These are phyloP conservation scores for Thielaviopsis musarum DNA, from an alignment of 2,329 filamentous ascomycete genomes.

Conservation along the genomic window DNA sequence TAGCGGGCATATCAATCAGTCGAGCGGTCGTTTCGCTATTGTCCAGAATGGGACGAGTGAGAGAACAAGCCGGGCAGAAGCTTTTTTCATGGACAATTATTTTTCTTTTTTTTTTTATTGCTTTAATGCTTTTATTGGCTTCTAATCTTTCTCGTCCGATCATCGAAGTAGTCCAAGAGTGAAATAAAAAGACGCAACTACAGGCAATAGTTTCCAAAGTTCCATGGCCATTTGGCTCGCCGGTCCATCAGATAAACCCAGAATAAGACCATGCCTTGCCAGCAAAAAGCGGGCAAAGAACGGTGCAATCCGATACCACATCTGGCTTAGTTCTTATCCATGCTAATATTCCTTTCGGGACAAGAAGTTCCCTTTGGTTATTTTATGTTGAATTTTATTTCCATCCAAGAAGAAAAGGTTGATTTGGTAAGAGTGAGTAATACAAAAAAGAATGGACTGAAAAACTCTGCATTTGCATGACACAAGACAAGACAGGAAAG, in stretches of 20 bases:
- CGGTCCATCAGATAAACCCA: background rate
- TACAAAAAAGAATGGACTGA: no score
- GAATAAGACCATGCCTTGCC: background rate
- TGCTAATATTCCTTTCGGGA: background rate
- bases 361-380: background rate
- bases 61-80: background rate
- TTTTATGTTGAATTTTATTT: background rate
- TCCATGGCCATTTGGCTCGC: background rate
- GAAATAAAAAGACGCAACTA: no score
- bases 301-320: background rate
- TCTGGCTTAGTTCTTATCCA: background rate
- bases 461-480: background rate
- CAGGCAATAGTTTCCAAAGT: no score
- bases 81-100: background rate
- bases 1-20: slow-evolving; percentile 5
- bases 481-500: background rate
- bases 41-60: background rate
- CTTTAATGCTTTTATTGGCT: background rate
- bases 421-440: background rate
- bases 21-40: background rate
- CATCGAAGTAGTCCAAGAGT: no score
- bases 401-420: background rate
- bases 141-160: background rate
- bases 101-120: background rate
- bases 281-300: background rate